These are phyloP conservation scores for Apiospora arundinis DNA, from an alignment of 2,329 filamentous ascomycete genomes.

Conservation along the genomic window DNA sequence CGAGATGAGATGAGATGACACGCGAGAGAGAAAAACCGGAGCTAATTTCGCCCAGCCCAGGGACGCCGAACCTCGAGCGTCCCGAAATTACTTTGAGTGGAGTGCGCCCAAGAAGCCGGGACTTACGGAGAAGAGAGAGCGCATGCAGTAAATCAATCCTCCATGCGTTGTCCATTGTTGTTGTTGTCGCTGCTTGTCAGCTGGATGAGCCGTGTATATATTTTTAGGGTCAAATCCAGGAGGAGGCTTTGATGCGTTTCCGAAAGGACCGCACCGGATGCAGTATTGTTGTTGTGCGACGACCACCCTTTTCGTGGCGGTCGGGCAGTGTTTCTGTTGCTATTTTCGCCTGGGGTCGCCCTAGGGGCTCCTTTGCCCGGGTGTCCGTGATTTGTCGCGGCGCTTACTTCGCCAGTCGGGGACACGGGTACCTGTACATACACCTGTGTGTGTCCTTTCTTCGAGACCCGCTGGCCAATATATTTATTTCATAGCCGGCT, in stretches of 20 bases:
- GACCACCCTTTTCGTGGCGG: background rate
- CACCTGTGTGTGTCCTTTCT: background rate
- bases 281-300: background rate
- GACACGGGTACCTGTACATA: background rate
- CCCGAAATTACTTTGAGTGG: conserved; percentile 1
- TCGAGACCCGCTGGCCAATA: background rate
- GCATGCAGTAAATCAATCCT: background rate
- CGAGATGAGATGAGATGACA: conserved; percentile 18
- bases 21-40: background rate
- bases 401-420: conserved; percentile 15
- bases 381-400: conserved; percentile 9
- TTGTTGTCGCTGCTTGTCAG: background rate
- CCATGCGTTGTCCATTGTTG: background rate
- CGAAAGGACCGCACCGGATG: background rate
- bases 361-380: background rate
- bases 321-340: background rate
- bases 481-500: background rate
- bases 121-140: background rate
- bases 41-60: conserved; percentile 12
- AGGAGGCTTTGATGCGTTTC: background rate
- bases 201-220: background rate
- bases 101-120: conserved; percentile 8
- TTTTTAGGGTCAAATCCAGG: background rate
- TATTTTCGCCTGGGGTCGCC: background rate
- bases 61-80: background rate